phyloP scores from a whole-genome alignment of 2,329 filamentous ascomycete species.

The Aspergillus alliaceus region DNA sequence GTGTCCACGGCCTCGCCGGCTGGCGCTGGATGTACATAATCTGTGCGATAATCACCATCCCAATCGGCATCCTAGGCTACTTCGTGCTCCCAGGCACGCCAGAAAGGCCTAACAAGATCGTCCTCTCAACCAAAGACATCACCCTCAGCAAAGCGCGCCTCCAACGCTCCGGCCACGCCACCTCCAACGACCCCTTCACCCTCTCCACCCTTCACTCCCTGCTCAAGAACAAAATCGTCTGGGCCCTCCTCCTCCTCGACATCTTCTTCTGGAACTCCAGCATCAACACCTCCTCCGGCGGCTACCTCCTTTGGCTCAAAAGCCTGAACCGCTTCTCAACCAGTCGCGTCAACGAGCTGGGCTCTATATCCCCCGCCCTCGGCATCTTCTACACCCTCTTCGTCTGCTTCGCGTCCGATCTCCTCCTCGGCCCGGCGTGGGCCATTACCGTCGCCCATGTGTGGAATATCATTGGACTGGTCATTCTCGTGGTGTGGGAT shows the following conservation, averaged over 20 bases:
- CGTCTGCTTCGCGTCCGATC: slow-evolving; percentile 56
- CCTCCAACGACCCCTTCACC: not conserved
- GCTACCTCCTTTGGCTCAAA: slow-evolving; percentile 60
- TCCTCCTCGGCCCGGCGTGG: slow-evolving; percentile 48
- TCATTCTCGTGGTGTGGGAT: slow-evolving; percentile 57
- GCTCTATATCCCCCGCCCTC: slow-evolving; percentile 53
- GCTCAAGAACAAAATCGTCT: too few species aligned
- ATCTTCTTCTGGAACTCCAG: slow-evolving; percentile 59
- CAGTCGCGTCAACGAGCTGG: slow-evolving; percentile 52
- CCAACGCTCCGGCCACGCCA: not conserved
- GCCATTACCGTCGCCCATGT: slow-evolving; percentile 54
- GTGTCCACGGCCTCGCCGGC: slow-evolving; percentile 47
- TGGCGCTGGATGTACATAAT: slow-evolving; percentile 62
- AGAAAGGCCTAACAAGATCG: slow-evolving; percentile 50
- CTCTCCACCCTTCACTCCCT: too few species aligned
- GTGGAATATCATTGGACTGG: slow-evolving; percentile 55
- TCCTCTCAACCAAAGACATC: slow-evolving; percentile 51
- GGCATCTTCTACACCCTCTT: slow-evolving; percentile 59
- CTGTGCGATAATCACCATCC: slow-evolving; percentile 56
- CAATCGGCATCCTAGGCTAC: slow-evolving; percentile 52
- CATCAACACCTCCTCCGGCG: slow-evolving; percentile 51
- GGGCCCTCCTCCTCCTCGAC: slow-evolving; percentile 52
- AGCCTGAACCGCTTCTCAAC: slow-evolving; percentile 51
- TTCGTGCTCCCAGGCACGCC: slow-evolving; percentile 55
- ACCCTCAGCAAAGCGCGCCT: slow-evolving; percentile 49